Conservation (phyloP, 306 rosid species). For the Malus domestica region ASM211411v1 NC_041805.1:29898501-29899000, state of each 20-base stretch:
- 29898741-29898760: slow-evolving; percentile 33
- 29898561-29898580: too few relatives aligned
- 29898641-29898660: neutral
- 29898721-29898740: slow-evolving; percentile 26
- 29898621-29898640: neutral
- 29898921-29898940: slow-evolving; percentile 40
- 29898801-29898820: slow-evolving; percentile 20
- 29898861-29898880: slow-evolving; percentile 55
- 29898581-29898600: neutral
- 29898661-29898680: neutral
- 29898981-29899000: slow-evolving; percentile 37
- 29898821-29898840: slow-evolving; percentile 13
- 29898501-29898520: neutral
- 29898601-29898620: neutral
- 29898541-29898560: too few relatives aligned
- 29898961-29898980: slow-evolving; percentile 45
- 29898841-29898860: slow-evolving; percentile 15
- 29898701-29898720: neutral
- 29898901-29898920: slow-evolving; percentile 43
- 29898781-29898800: slow-evolving; percentile 50
- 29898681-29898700: neutral
- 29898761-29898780: slow-evolving; percentile 44
- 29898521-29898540: too few relatives aligned
- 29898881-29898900: slow-evolving; percentile 49
- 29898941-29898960: slow-evolving; percentile 48